These are phyloP conservation scores for Hypericum androsaemum DNA, from an alignment of 345 rosid genomes.

Conservation along the genomic window DNA sequence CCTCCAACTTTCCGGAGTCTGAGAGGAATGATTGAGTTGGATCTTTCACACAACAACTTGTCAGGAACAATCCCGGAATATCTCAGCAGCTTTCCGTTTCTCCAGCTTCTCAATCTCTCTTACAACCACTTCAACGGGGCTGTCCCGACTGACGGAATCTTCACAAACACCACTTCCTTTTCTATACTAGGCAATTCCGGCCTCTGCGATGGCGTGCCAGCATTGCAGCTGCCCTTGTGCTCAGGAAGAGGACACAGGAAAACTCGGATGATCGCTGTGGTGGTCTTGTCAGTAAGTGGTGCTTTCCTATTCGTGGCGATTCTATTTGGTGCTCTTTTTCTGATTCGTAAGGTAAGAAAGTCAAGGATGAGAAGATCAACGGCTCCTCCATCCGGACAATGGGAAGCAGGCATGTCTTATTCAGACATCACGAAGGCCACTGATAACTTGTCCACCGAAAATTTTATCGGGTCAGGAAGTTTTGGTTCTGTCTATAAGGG, in stretches of 20 bases:
- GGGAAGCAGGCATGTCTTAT: slow-evolving; percentile 9
- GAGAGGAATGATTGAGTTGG: slow-evolving; percentile 16
- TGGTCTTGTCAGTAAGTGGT: neutral
- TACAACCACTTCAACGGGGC: slow-evolving; percentile 14
- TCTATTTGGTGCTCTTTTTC: neutral
- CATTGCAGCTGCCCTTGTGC: slow-evolving; percentile 8
- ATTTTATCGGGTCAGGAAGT: slow-evolving; percentile 21
- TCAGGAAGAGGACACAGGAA: neutral
- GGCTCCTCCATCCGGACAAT: neutral
- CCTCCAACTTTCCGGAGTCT: slow-evolving; percentile 10
- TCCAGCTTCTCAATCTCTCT: slow-evolving; percentile 14
- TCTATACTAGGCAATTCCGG: slow-evolving; percentile 10
- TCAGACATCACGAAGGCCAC: slow-evolving; percentile 12
- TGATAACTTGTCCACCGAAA: slow-evolving; percentile 10
- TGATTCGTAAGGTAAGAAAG: neutral
- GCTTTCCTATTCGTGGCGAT: neutral
- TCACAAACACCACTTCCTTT: slow-evolving; percentile 11
- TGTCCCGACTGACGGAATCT: slow-evolving; percentile 13
- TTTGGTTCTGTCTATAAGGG: slow-evolving; percentile 24
- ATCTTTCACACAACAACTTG: slow-evolving; percentile 17
- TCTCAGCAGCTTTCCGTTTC: slow-evolving; percentile 2
- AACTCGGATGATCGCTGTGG: neutral
- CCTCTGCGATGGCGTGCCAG: slow-evolving; percentile 13
- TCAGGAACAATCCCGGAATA: slow-evolving; percentile 15
- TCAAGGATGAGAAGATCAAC: neutral